phyloP scores from a whole-genome alignment of 2,329 filamentous ascomycete genomes.

The Raffaelea ambrosiae region DNA sequence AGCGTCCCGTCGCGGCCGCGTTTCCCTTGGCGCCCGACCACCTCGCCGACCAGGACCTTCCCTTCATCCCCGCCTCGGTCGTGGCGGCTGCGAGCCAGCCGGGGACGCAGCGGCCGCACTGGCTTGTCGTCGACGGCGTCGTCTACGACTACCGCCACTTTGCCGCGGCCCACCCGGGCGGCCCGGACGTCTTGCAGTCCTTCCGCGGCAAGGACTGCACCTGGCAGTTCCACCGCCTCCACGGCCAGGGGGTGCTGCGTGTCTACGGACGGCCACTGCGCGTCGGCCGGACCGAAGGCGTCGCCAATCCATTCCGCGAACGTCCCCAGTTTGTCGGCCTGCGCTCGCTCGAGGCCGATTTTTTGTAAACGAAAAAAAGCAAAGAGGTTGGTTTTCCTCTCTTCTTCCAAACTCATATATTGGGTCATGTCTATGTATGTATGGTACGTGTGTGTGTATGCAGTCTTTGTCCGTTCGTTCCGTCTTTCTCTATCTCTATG shows the following conservation, averaged over 20 bases:
- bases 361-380: no score
- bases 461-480: no score
- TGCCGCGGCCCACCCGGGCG: slow-evolving; percentile 73
- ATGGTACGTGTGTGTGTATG: no score
- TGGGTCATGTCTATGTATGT: no score
- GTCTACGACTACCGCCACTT: slow-evolving; percentile 84
- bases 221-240: neutral
- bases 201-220: neutral
- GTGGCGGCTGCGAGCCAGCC: no score
- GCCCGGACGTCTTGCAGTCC: slow-evolving; percentile 58
- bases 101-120: slow-evolving; percentile 27
- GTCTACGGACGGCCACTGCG: neutral
- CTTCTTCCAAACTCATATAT: no score
- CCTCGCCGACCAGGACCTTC: neutral
- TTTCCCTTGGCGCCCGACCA: neutral
- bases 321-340: neutral
- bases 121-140: slow-evolving; percentile 77
- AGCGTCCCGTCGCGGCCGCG: no score
- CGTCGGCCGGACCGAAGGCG: neutral
- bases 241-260: neutral
- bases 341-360: neutral
- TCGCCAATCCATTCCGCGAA: neutral
- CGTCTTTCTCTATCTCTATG: no score
- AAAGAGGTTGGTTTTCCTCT: no score
- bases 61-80: neutral